Evolutionary conservation across 345 rosid genomes (phyloP).

Genomic region (Hibiscus trionum): DNA sequence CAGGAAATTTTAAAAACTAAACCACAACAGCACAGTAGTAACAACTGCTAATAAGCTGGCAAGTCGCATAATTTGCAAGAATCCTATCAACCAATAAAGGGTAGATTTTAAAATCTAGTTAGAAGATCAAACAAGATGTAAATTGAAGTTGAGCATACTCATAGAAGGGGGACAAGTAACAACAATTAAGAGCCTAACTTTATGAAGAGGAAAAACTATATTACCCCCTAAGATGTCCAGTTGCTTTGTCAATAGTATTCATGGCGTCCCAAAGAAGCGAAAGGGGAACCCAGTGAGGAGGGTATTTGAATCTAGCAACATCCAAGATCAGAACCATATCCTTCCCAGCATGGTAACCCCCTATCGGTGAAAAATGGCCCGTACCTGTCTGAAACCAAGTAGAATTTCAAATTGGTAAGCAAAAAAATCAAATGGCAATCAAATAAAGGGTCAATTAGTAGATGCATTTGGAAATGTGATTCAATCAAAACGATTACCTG

Average conservation of each 20-base stretch:
- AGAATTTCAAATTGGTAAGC: not conserved
- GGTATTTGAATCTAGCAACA: constrained; percentile 38
- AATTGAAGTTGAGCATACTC: not conserved
- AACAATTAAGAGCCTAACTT: not conserved
- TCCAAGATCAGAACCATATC: constrained; percentile 36
- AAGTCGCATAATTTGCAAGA: not conserved
- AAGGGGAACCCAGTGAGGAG: constrained; percentile 41
- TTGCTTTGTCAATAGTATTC: constrained; percentile 24
- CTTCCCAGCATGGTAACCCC: constrained; percentile 30
- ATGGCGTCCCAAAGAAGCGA: constrained; percentile 36
- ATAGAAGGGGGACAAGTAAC: not conserved
- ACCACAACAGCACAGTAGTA: not conserved
- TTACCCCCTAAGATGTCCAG: constrained; percentile 27
- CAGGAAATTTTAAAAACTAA: not conserved
- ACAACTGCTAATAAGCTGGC: not conserved
- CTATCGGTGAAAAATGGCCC: constrained; percentile 37
- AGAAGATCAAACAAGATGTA: not conserved
- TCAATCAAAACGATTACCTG: constrained; percentile 18
- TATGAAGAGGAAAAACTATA: not conserved
- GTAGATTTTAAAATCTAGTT: not conserved
- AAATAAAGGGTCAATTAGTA: not conserved
- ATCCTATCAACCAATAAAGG: not conserved
- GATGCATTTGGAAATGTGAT: not conserved
- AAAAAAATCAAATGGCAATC: not conserved
- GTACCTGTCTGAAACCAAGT: constrained; percentile 23